Conservation (phyloP, 345 rosid species). For the Eucalyptus cloeziana region DNA sequence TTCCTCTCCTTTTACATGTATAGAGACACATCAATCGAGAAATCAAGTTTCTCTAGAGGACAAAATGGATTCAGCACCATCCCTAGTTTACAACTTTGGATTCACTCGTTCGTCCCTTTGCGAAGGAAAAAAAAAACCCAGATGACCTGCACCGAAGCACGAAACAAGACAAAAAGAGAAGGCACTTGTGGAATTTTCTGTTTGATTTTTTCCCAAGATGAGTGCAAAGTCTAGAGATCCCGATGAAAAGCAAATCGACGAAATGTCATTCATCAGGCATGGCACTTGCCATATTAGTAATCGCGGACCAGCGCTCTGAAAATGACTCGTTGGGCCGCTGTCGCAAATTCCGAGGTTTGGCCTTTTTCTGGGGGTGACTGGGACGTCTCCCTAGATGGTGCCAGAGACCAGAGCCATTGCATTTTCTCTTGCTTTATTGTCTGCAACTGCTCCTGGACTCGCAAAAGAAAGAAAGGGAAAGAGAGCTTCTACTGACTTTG, state of each 20-base stretch:
- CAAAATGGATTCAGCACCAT: background rate
- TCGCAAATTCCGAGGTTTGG: background rate
- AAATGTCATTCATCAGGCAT: background rate
- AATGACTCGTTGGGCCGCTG: background rate
- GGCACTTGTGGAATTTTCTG: background rate
- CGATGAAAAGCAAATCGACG: background rate
- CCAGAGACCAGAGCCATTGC: background rate
- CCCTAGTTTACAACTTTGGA: background rate
- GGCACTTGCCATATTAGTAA: background rate
- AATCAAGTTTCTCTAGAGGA: background rate
- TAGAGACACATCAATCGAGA: background rate
- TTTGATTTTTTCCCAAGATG: background rate
- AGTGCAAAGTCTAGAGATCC: background rate
- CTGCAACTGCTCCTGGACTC: background rate
- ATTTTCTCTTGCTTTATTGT: background rate
- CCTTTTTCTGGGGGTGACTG: background rate
- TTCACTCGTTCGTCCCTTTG: background rate
- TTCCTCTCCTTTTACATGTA: background rate
- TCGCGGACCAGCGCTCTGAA: background rate
- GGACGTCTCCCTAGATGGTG: background rate
- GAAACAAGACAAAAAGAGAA: background rate
- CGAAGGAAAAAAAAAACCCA: background rate
- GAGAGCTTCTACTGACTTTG: background rate
- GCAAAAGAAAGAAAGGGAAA: background rate
- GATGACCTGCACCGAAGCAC: background rate